Conservation (phyloP, 495 filamentous ascomycete genomes). For the Xylona heveae region DNA sequence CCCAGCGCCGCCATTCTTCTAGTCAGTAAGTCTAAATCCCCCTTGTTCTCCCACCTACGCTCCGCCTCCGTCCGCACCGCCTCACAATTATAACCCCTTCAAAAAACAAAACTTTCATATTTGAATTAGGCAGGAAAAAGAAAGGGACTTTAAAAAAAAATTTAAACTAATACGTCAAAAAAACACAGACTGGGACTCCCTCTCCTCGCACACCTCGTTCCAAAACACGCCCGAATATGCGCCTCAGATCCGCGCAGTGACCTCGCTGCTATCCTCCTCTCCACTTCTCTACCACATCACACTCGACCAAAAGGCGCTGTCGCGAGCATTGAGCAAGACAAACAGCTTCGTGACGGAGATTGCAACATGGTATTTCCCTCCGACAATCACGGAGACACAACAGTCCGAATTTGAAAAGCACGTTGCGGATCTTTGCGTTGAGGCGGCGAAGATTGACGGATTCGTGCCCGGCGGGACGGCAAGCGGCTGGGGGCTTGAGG, state of each 20-base stretch:
- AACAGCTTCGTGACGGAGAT: conserved; percentile 9
- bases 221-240: conserved; percentile 6
- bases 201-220: conserved; percentile 7
- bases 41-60: neutral
- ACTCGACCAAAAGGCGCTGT: conserved; percentile 3
- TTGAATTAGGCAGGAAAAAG: too few species aligned
- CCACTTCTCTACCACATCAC: conserved; percentile 2
- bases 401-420: neutral
- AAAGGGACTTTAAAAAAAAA: too few species aligned
- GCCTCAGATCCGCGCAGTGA: conserved; percentile 4
- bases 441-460: conserved; percentile 5
- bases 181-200: conserved; percentile 9
- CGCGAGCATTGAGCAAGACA: neutral
- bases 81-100: neutral
- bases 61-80: too few species aligned
- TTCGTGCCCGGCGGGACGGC: conserved; percentile 8
- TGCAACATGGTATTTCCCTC: conserved; percentile 6
- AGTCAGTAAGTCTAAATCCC: conserved; percentile 6
- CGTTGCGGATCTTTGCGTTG: neutral
- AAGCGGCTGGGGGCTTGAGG: conserved; percentile 15
- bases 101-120: neutral
- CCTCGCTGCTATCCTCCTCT: conserved; percentile 3
- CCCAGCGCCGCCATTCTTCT: conserved; percentile 6
- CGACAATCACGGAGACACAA: neutral
- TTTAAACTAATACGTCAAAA: too few species aligned